Evolutionary conservation across 495 filamentous ascomycete species (phyloP).

Genomic region (Neurospora pannonica): DNA sequence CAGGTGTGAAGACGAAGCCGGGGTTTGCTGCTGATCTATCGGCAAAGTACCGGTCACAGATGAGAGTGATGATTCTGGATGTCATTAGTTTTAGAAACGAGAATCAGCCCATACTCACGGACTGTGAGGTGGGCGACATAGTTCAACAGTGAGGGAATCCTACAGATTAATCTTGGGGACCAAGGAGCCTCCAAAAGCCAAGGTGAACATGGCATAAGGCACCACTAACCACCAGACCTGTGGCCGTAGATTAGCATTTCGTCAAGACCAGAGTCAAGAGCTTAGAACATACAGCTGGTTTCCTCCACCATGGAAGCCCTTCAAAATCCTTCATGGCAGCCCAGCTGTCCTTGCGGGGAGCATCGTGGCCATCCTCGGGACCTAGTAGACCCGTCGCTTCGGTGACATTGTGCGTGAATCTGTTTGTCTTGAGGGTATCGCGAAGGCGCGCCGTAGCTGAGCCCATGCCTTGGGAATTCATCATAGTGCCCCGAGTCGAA

Average conservation of each 20-base stretch:
- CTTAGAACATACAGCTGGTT: constrained; percentile 51
- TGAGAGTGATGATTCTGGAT: constrained; percentile 55
- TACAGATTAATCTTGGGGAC: constrained; percentile 71
- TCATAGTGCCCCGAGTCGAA: not conserved
- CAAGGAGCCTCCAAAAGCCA: constrained; percentile 74
- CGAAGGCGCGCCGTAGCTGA: not conserved
- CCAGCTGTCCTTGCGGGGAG: constrained; percentile 22
- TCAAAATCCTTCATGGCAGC: constrained; percentile 48
- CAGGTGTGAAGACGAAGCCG: constrained; percentile 48
- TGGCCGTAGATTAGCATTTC: constrained; percentile 1
- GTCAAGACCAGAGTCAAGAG: not conserved
- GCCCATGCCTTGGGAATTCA: not conserved
- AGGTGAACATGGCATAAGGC: constrained; percentile 63
- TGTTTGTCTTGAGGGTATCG: constrained; percentile 5
- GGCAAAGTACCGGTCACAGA: constrained; percentile 70
- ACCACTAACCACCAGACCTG: constrained; percentile 80
- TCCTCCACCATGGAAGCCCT: constrained; percentile 59
- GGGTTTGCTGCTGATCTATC: constrained; percentile 50
- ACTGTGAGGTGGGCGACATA: not conserved
- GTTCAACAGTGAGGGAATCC: not conserved
- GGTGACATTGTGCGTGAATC: constrained; percentile 19
- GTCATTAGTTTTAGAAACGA: not conserved
- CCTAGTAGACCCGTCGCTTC: constrained; percentile 33
- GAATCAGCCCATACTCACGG: not conserved
- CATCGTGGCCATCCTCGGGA: constrained; percentile 4